Conservation (phyloP, 2,329 filamentous ascomycete genomes). For the Conoideocrella luteorostrata region DNA sequence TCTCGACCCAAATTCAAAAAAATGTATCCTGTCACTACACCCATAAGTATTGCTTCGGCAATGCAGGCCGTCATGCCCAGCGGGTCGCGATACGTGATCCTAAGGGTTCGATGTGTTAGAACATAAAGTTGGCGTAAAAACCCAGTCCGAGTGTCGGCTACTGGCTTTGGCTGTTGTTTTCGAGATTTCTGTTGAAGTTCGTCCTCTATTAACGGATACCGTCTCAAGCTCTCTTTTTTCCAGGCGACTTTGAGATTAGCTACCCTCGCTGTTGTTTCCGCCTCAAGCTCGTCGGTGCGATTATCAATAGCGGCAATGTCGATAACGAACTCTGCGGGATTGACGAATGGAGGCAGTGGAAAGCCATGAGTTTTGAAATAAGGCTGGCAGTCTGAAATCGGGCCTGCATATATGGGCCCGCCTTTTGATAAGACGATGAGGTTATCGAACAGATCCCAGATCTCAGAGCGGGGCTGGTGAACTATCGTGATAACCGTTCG, state of each 20-base stretch:
- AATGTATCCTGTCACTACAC: conserved; percentile 65
- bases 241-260: conserved; percentile 56
- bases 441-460: conserved; percentile 73
- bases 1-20: conserved; percentile 61
- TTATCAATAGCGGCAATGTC: conserved; percentile 71
- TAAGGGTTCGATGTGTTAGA: conserved; percentile 61
- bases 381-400: conserved; percentile 47
- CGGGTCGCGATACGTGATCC: conserved; percentile 68
- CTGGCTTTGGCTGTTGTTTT: conserved; percentile 16
- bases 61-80: conserved; percentile 67
- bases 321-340: conserved; percentile 71
- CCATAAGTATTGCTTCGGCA: conserved; percentile 64
- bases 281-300: conserved; percentile 59
- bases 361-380: conserved; percentile 60
- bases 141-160: conserved; percentile 39
- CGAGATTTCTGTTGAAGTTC: conserved; percentile 4
- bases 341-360: conserved; percentile 63
- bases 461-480: conserved; percentile 72
- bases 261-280: conserved; percentile 52
- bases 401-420: conserved; percentile 61
- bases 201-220: conserved; percentile 17
- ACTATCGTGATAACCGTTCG: conserved; percentile 69
- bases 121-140: conserved; percentile 59
- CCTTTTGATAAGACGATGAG: conserved; percentile 63
- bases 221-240: conserved; percentile 33